Conservation (phyloP, 2,329 filamentous ascomycete species). For the Teratosphaeria gauchensis region DNA sequence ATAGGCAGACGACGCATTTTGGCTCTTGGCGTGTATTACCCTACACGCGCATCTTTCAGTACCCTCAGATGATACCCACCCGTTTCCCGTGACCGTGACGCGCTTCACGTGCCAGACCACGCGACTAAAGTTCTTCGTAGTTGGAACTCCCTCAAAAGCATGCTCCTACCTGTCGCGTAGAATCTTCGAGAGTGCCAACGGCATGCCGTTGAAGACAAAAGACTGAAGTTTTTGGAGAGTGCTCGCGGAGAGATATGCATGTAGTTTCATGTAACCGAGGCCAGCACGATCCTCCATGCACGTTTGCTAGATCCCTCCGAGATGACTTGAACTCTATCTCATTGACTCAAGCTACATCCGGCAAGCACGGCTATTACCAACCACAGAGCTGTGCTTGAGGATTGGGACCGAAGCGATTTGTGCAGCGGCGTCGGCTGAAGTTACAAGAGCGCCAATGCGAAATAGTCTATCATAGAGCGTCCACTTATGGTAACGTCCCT, state of each 20-base stretch:
- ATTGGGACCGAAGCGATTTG: background rate
- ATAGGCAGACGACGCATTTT: background rate
- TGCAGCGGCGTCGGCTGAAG: background rate
- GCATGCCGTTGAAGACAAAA: background rate
- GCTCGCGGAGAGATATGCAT: no score
- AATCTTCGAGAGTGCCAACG: background rate
- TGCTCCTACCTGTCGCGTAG: background rate
- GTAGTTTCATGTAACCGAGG: no score
- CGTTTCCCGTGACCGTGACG: background rate
- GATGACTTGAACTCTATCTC: background rate
- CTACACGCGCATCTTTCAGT: background rate
- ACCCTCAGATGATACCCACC: background rate
- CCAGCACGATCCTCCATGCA: background rate
- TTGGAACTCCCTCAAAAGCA: background rate
- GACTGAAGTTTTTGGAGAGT: background rate
- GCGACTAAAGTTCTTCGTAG: background rate
- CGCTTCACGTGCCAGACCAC: background rate
- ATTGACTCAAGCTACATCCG: background rate
- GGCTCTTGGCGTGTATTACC: background rate
- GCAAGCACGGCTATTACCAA: no score
- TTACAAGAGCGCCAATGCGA: background rate
- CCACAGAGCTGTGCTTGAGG: no score
- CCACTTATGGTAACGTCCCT: background rate
- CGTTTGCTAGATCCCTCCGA: background rate
- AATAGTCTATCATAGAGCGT: no score